phyloP scores from a whole-genome alignment of 371 early-diverging fungal genomes.

The Chytridiales sp. region DNA sequence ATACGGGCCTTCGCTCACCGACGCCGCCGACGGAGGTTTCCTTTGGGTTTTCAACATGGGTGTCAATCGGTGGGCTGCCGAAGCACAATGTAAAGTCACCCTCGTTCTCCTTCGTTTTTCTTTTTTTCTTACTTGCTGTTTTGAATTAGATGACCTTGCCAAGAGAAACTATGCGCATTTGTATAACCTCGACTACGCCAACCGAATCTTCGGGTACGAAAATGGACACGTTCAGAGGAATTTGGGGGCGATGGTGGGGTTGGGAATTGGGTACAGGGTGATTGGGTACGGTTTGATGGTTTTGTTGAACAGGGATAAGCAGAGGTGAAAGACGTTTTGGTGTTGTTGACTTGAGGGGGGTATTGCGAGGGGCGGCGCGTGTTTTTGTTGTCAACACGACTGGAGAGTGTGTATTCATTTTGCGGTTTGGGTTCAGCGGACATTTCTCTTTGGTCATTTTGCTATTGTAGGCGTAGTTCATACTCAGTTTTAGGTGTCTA shows the following conservation, averaged over 20 bases:
- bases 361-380: too few relatives aligned
- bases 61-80: conserved; percentile 47
- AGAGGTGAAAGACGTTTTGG: too few relatives aligned
- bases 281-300: conserved; percentile 40
- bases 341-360: too few relatives aligned
- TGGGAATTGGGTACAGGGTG: conserved; percentile 36
- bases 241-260: conserved; percentile 27
- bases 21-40: conserved; percentile 41
- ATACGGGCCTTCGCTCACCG: conserved; percentile 38
- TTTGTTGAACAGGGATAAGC: conserved; percentile 43
- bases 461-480: too few relatives aligned
- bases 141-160: conserved; percentile 19
- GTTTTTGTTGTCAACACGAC: too few relatives aligned
- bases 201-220: conserved; percentile 35
- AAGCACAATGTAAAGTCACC: conserved; percentile 33
- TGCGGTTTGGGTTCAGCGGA: too few relatives aligned
- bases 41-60: conserved; percentile 39
- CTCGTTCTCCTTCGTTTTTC: neutral
- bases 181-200: conserved; percentile 32
- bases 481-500: too few relatives aligned
- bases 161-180: conserved; percentile 24
- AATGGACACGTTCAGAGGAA: conserved; percentile 29
- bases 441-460: too few relatives aligned
- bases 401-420: too few relatives aligned
- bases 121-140: neutral